These are phyloP conservation scores for Phytophthora foliorum DNA, from an alignment of 352 stramenopile genomes.

Conservation along the genomic window DNA sequence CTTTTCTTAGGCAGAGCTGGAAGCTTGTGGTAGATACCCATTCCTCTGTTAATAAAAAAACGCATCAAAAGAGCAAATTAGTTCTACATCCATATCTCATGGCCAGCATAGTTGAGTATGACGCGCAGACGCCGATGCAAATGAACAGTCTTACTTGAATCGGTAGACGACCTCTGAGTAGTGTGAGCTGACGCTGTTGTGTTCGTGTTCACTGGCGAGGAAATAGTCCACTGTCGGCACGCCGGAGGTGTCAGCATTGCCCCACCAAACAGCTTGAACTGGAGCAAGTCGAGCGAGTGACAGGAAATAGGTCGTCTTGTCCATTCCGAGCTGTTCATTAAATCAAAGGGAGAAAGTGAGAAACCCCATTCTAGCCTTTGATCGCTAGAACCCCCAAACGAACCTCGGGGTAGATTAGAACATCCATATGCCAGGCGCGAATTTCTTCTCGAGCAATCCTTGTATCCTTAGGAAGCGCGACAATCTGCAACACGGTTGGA, in stretches of 20 bases:
- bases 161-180: slow-evolving; percentile 72
- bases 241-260: slow-evolving; percentile 76
- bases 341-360: slow-evolving; percentile 9
- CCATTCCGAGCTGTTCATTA: slow-evolving; percentile 68
- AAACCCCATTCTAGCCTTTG: background rate
- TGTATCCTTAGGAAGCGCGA: slow-evolving; percentile 63
- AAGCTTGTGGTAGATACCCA: slow-evolving; percentile 74
- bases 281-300: slow-evolving; percentile 71
- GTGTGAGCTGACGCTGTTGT: slow-evolving; percentile 50
- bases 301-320: slow-evolving; percentile 84
- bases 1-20: slow-evolving; percentile 48
- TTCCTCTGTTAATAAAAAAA: slow-evolving; percentile 48
- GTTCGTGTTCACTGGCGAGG: slow-evolving; percentile 74
- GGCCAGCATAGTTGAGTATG: background rate
- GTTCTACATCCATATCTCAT: background rate
- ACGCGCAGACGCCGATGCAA: background rate
- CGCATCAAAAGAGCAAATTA: background rate
- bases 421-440: slow-evolving; percentile 55
- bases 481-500: slow-evolving; percentile 41
- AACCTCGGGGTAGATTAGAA: slow-evolving; percentile 83
- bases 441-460: slow-evolving; percentile 59
- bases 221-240: slow-evolving; percentile 77
- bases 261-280: slow-evolving; percentile 82
- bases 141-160: slow-evolving; percentile 56
- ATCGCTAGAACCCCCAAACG: background rate